Conservation (phyloP, 805 yeast genomes). For the Metahyphopichia silvanorum region DNA sequence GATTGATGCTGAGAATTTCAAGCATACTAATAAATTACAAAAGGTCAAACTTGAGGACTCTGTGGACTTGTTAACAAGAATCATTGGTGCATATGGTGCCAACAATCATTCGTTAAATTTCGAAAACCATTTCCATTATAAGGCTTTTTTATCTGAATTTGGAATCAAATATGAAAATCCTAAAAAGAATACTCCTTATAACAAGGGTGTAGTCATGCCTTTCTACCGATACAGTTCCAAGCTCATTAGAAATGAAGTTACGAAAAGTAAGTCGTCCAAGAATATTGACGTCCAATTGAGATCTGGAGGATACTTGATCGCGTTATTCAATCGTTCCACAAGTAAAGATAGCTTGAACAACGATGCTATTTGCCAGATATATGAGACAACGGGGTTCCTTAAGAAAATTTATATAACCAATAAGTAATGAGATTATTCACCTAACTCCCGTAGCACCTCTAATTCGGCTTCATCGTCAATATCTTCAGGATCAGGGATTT, state of each 20-base stretch:
- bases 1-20: constrained; percentile 43
- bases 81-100: constrained; percentile 42
- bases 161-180: constrained; percentile 44
- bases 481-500: neutral
- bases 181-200: constrained; percentile 28
- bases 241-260: constrained; percentile 35
- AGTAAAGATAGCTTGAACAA: constrained; percentile 20
- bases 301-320: constrained; percentile 52
- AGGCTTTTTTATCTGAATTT: constrained; percentile 48
- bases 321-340: constrained; percentile 35
- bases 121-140: constrained; percentile 39
- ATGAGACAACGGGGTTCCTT: constrained; percentile 43
- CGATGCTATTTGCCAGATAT: constrained; percentile 42
- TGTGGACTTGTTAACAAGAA: constrained; percentile 36
- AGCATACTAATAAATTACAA: constrained; percentile 34
- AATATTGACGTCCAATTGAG: constrained; percentile 43
- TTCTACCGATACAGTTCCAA: constrained; percentile 43
- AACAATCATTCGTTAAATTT: constrained; percentile 18
- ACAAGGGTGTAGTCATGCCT: constrained; percentile 53
- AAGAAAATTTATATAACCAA: constrained; percentile 42
- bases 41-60: constrained; percentile 28
- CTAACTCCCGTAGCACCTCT: constrained; percentile 3
- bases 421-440: constrained; percentile 2
- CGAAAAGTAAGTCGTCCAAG: constrained; percentile 5
- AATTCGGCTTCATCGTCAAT: constrained; percentile 9